Conservation (phyloP, 306 rosid species). For the Adenanthera pavonina region DNA sequence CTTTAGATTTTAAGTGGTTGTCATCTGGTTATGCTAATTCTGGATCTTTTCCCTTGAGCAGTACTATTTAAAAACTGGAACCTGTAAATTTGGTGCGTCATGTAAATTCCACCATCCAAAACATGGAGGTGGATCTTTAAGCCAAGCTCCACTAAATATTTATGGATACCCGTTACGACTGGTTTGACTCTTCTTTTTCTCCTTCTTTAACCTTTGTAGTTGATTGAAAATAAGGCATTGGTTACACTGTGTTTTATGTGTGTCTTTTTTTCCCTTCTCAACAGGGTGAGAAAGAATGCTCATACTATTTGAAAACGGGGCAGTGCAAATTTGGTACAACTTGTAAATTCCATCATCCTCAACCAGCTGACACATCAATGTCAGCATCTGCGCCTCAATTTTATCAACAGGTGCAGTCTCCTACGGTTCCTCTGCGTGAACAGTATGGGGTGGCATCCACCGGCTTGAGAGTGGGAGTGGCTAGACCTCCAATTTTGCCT, state of each 20-base stretch:
- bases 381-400: slow-evolving; percentile 87
- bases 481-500: slow-evolving; percentile 74
- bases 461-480: slow-evolving; percentile 83
- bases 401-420: slow-evolving; percentile 93
- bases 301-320: slow-evolving; percentile 99
- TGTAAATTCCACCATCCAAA: slow-evolving; percentile 94
- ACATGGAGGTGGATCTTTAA: slow-evolving; percentile 77
- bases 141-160: slow-evolving; percentile 80
- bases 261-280: slow-evolving; percentile 6
- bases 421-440: slow-evolving; percentile 72
- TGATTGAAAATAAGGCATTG: slow-evolving; percentile 20
- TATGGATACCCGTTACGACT: slow-evolving; percentile 85
- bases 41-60: slow-evolving; percentile 45
- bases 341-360: slow-evolving; percentile 97
- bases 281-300: slow-evolving; percentile 94
- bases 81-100: slow-evolving; percentile 92
- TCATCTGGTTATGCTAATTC: slow-evolving; percentile 20
- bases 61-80: slow-evolving; percentile 90
- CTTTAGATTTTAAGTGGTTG: neutral
- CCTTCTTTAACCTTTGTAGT: neutral
- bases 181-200: slow-evolving; percentile 50
- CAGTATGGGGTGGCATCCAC: slow-evolving; percentile 78
- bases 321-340: slow-evolving; percentile 93
- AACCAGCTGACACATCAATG: slow-evolving; percentile 70
- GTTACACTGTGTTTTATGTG: slow-evolving; percentile 10